phyloP scores from a whole-genome alignment of 163 green algal genomes.

The Volvox carteri region DNA sequence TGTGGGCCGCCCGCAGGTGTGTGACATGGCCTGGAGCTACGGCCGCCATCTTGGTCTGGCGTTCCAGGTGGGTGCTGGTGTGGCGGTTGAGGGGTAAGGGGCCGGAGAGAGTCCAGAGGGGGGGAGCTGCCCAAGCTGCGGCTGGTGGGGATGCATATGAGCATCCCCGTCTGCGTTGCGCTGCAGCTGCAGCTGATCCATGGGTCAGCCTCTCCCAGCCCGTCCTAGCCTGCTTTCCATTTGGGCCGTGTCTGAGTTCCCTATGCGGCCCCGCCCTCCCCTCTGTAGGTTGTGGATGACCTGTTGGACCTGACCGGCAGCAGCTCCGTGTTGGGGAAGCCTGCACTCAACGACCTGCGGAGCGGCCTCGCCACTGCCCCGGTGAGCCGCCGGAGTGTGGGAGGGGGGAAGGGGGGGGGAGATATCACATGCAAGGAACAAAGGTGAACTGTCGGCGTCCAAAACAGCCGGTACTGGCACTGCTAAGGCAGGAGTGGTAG shows the following conservation, averaged over 20 bases:
- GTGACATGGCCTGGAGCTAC: conserved; percentile 80
- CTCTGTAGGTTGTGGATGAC: conserved; percentile 94
- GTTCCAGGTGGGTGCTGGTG: conserved; percentile 76
- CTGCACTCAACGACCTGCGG: conserved; percentile 90
- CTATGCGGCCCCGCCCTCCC: neutral
- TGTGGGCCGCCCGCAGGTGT: conserved; percentile 67
- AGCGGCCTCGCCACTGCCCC: conserved; percentile 95
- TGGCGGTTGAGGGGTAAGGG: neutral
- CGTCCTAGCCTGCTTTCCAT: no score
- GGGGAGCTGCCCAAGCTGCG: no score
- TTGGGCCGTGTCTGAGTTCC: no score
- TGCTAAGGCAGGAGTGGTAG: no score
- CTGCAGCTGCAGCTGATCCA: neutral
- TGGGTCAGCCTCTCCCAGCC: conserved; percentile 65
- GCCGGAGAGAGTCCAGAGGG: no score
- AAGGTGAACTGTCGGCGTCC: no score
- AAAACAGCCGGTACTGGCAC: no score
- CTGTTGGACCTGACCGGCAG: conserved; percentile 95
- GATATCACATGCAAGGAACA: no score
- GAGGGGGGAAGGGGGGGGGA: neutral
- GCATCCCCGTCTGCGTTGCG: no score
- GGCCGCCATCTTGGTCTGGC: conserved; percentile 90
- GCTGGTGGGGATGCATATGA: neutral
- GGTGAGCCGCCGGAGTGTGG: conserved; percentile 59
- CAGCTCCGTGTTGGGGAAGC: conserved; percentile 92